Evolutionary conservation across 495 filamentous ascomycete species (phyloP).

Genomic region (Aspergillus panamensis): DNA sequence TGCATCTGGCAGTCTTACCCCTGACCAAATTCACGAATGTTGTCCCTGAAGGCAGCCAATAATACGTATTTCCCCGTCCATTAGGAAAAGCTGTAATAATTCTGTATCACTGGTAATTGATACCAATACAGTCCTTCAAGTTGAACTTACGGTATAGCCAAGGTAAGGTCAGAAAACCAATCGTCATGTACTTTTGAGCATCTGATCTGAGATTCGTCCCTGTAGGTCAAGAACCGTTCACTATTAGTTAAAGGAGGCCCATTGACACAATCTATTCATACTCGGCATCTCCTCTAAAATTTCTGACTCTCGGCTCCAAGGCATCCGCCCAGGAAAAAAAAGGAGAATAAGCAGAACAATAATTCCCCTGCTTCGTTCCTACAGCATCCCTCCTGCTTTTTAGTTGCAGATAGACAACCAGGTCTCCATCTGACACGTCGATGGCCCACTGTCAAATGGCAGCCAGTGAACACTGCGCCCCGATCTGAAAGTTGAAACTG

Average conservation of each 20-base stretch:
- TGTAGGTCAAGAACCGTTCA: no score
- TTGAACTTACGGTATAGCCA: no score
- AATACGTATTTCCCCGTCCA: neutral
- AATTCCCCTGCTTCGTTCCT: neutral
- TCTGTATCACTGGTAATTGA: neutral
- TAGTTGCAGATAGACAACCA: neutral
- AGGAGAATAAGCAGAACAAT: neutral
- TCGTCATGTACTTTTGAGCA: no score
- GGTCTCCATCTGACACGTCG: slow-evolving; percentile 25
- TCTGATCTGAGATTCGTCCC: no score
- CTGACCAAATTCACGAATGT: neutral
- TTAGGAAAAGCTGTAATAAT: neutral
- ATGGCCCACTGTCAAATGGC: slow-evolving; percentile 22
- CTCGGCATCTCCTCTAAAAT: neutral
- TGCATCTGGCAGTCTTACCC: neutral
- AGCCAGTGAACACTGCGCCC: neutral
- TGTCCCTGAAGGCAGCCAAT: neutral
- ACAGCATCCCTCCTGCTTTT: neutral
- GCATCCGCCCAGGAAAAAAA: neutral
- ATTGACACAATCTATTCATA: no score
- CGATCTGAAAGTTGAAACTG: slow-evolving; percentile 7
- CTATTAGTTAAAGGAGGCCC: no score
- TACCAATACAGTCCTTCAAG: neutral
- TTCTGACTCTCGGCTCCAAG: neutral
- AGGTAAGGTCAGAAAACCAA: no score